A percentile compares a stretch with the other conserved stretches of the same genome.
These are phyloP conservation scores for Pseudocercospora fijiensis DNA, from an alignment of 2,329 filamentous ascomycete species.

Conservation along the genomic window DNA sequence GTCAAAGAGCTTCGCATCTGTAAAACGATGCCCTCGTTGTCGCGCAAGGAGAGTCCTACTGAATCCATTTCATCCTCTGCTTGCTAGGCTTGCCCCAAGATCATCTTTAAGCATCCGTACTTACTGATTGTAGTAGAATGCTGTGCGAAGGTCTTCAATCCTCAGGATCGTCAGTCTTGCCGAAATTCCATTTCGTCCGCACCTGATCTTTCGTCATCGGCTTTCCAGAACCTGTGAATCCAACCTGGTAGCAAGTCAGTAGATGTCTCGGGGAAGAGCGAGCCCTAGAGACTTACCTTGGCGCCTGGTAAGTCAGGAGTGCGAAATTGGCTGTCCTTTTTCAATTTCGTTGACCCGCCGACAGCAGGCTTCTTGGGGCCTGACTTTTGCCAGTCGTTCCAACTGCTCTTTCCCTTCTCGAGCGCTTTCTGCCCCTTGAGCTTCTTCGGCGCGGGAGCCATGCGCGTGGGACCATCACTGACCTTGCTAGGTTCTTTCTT, in stretches of 20 bases:
- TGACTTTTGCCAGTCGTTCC: conserved; percentile 88
- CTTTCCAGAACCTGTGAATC: conserved; percentile 93
- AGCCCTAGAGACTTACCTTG: conserved; percentile 60
- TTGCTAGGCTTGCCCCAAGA: background rate
- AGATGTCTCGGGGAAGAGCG: background rate
- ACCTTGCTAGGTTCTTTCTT: conserved; percentile 62
- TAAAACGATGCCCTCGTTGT: background rate
- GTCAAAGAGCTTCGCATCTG: background rate
- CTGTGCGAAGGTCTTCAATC: conserved; percentile 19
- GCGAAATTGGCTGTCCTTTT: conserved; percentile 36
- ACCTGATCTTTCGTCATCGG: conserved; percentile 82
- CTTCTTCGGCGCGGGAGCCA: conserved; percentile 61
- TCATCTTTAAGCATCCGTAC: background rate
- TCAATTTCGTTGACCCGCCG: conserved; percentile 25
- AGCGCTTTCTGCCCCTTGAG: conserved; percentile 90
- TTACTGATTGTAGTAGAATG: background rate
- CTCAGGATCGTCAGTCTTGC: conserved; percentile 22
- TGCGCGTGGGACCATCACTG: conserved; percentile 53
- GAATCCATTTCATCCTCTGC: conserved; percentile 1
- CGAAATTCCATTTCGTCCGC: conserved; percentile 33
- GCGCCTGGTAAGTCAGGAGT: conserved; percentile 84
- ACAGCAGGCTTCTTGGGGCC: conserved; percentile 41
- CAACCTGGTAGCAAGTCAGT: conserved; percentile 59
- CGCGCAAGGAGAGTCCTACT: background rate
- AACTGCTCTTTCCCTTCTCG: conserved; percentile 86